A percentile compares a stretch with the other conserved stretches of the same genome.
Conservation (phyloP, 73 alveolate genomes). For the Uronychia binucleata region DNA sequence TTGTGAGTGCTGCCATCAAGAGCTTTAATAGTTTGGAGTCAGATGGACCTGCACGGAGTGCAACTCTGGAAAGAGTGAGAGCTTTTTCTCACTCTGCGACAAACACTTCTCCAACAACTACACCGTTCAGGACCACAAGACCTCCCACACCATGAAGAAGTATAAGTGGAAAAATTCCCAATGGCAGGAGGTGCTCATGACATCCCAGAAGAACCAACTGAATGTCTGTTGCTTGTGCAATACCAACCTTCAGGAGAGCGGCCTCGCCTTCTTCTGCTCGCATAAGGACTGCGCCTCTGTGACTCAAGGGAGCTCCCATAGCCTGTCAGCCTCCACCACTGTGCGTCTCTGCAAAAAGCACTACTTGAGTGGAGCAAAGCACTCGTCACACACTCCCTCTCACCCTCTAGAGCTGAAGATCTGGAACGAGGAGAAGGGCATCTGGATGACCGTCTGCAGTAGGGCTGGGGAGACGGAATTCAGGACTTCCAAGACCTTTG, state of each 20-base stretch:
- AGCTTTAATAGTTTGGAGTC: neutral
- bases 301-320: neutral
- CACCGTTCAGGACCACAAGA: neutral
- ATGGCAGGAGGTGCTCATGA: neutral
- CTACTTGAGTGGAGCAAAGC: neutral
- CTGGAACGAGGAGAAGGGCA: constrained; percentile 5
- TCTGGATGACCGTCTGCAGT: neutral
- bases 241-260: neutral
- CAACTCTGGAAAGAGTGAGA: neutral
- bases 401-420: neutral
- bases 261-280: constrained; percentile 8
- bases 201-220: neutral
- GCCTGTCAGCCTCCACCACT: neutral
- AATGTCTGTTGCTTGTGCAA: constrained; percentile 4
- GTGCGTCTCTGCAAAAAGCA: neutral
- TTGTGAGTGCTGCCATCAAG: constrained; percentile 16
- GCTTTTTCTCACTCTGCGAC: constrained; percentile 3
- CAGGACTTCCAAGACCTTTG: neutral
- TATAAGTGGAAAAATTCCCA: neutral
- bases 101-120: constrained; percentile 6
- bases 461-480: neutral
- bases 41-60: constrained; percentile 18
- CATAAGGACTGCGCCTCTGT: neutral
- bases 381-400: neutral
- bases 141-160: neutral